Base-by-base conservation (phyloP, 495 filamentous ascomycete genomes). In the Paragyromitra xinjiangensis region DNA sequence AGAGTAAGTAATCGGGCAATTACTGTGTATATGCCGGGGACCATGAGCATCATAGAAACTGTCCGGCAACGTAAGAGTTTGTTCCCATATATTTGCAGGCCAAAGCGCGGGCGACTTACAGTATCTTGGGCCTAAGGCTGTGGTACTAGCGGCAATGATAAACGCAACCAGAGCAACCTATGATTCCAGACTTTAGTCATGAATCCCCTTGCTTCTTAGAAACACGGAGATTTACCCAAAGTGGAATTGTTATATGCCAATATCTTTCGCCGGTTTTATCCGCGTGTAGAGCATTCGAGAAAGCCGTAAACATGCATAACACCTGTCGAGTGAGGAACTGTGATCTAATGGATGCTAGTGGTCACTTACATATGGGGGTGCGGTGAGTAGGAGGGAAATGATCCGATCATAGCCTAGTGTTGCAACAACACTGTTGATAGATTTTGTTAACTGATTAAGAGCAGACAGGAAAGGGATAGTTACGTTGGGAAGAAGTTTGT, bases 401-500 rank as follows among this genome's bases (percentile, higher is more conserved):
- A 93, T 89, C n/a, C 88, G 88, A 76, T 82, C 84, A 80, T 90
- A 93, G 7, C 89, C 87, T 6, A 97, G 86, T 1, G 93, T 94
- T 51, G 87, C 85, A 42, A 95, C 93, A 26, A 97, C 91, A n/a
- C 72, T 81, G 45, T 42, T 39, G 12, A 55, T 42, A 39, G 3
- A 42, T 11, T 50, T 1, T 9, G 51, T 70, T 7, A 75, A 48
- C 40, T 6, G 1, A 3, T 39, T 39, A 19, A 4, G 22, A 34
- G 39, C 16, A n/a, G 3, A 12, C 11, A 8, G 24, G 8, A 8
- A 26, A 45, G 40, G 19, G 14, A 14, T 53, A 53, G 22, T 74
- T 73, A 75, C 14, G 92, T 91, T 0, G 93, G 93, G 85, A 96
- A 95, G 87, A 95, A 95, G 83, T 95, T 94, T n/a, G 92, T 93